Evolutionary conservation across 495 filamentous ascomycete genomes (phyloP), one percentile per base, ranked within the genome.

Genomic region (Aspergillus ellipticus): DNA sequence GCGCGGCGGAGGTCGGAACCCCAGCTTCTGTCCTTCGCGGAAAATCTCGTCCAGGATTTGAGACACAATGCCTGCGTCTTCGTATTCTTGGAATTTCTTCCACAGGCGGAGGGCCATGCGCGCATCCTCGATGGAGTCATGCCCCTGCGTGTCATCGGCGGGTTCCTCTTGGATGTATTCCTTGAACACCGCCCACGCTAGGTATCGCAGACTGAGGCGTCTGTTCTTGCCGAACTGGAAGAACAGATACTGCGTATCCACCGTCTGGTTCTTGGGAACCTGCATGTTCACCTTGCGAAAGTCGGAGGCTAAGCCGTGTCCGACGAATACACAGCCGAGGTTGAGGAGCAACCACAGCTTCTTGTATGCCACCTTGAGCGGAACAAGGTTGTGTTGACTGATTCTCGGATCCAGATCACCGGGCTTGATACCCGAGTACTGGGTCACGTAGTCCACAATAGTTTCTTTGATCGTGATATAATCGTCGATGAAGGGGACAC

Each of bases 281-380:
- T 96, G 89, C 52, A 99, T 96, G 67, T 99, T 97, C 73, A 96
- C 95, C 49, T 91, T 94, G 35, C 94, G 89, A 74, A 97, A 99
- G 66, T 99, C 94, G 51, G 92, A 92, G 47, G 85, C 85, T 21
- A 99, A 74, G 8, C 92, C 90, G 68, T 99, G 94, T 7, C 94
- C 94, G 26, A 99, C 84, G 70, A 99, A 99, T 43, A 88, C 78
- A 71, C 90, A 96, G 26, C 95, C 94, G 1, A 97, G 79, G 66
- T 99, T 97, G 8, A 97, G 82, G 7, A 99, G 83, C 11, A 97
- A 80, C 94, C 94, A 99, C 26, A 99, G 84, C 65, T 96, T 96
- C 67, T 97, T 99, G 76, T 97, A 97, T 7, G 92, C 93, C 16
- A 85, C 82, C 68, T 97, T 99, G 26, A 97, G 78, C 9, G 87